Percentiles rank a stretch among this genome's conserved stretches.
Evolutionary conservation across 768 basidiomycete species (phyloP).

Genomic region (Amanita subjunquillea): DNA sequence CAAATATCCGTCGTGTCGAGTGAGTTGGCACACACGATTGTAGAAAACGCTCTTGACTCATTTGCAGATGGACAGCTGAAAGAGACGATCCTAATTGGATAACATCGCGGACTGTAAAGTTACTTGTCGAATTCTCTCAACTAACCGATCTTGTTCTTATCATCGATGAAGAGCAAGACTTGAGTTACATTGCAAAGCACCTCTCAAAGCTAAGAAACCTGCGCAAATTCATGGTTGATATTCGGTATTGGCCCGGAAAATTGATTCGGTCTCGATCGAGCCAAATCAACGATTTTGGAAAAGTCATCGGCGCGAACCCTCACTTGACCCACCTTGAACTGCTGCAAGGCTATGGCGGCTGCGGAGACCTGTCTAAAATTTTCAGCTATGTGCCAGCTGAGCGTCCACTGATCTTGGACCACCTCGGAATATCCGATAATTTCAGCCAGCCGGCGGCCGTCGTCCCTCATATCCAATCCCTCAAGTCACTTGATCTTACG

Average conservation of each 20-base stretch:
- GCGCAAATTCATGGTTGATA: not conserved
- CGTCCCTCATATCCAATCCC: not conserved
- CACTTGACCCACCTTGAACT: not conserved
- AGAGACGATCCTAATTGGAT: constrained; percentile 2
- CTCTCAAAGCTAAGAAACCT: not conserved
- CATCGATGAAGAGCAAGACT: not conserved
- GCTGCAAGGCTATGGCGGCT: not conserved
- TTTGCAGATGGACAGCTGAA: constrained; percentile 1
- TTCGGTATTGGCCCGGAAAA: not conserved
- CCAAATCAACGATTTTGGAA: not conserved
- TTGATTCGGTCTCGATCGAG: not conserved
- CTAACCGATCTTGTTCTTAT: not conserved
- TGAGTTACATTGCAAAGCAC: not conserved
- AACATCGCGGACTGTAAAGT: not conserved
- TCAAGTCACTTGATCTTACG: not conserved
- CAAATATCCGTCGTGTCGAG: constrained; percentile 1
- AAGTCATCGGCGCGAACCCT: not conserved
- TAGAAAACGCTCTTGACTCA: not conserved
- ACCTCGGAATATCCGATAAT: constrained; percentile 1
- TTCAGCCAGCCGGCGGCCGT: not conserved
- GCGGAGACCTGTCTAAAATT: not conserved
- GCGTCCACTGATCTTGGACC: not conserved
- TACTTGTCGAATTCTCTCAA: not conserved
- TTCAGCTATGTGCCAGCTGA: not conserved
- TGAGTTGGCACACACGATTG: not conserved